These are phyloP conservation scores for Volvariella surrecta DNA, from an alignment of 1,284 basidiomycete genomes.

Conservation along the genomic window DNA sequence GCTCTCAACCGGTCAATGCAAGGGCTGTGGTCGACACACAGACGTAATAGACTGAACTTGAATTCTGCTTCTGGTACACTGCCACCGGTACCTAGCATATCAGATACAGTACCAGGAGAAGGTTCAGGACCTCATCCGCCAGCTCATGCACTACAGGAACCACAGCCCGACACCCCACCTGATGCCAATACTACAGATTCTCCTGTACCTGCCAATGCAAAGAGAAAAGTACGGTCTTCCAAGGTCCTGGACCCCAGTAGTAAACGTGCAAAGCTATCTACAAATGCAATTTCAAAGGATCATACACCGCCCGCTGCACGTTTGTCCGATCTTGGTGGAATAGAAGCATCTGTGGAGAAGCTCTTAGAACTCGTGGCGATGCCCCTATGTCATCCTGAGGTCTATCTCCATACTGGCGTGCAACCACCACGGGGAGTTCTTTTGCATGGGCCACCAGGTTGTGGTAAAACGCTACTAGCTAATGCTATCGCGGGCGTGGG, in stretches of 20 bases:
- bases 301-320: slow-evolving; percentile 62
- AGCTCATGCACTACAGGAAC: slow-evolving; percentile 6
- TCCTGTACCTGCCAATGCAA: slow-evolving; percentile 21
- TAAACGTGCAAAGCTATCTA: slow-evolving; percentile 43
- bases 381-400: slow-evolving; percentile 92
- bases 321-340: slow-evolving; percentile 83
- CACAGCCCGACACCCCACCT: slow-evolving; percentile 3
- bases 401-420: slow-evolving; percentile 90
- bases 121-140: slow-evolving; percentile 12
- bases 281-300: slow-evolving; percentile 38
- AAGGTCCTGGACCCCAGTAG: slow-evolving; percentile 39
- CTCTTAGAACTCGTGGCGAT: slow-evolving; percentile 93
- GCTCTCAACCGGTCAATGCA: slow-evolving; percentile 70
- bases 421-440: slow-evolving; percentile 92
- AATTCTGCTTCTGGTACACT: slow-evolving; percentile 31
- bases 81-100: slow-evolving; percentile 12
- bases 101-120: slow-evolving; percentile 9
- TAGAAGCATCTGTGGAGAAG: slow-evolving; percentile 82
- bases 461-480: slow-evolving; percentile 90
- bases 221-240: slow-evolving; percentile 52
- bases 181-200: slow-evolving; percentile 9
- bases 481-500: slow-evolving; percentile 89
- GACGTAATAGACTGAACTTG: slow-evolving; percentile 55
- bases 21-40: slow-evolving; percentile 61
- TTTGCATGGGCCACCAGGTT: slow-evolving; percentile 93